phyloP scores from a whole-genome alignment of 208 protist species.

The Novymonas esmeraldas region DNA sequence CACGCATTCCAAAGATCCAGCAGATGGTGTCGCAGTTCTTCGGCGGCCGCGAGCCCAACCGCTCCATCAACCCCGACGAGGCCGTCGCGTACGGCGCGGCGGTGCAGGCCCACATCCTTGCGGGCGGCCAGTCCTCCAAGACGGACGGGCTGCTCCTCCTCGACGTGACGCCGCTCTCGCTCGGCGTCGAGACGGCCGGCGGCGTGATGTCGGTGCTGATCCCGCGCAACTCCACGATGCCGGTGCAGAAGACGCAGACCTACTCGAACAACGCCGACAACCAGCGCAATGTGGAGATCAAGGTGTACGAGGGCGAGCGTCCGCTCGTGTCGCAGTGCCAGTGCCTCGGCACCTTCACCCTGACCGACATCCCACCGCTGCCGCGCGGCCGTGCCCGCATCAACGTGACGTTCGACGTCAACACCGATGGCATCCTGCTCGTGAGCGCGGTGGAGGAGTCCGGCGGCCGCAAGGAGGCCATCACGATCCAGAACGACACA shows the following conservation, averaged over 20 bases:
- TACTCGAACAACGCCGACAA: constrained; percentile 90
- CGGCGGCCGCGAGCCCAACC: constrained; percentile 93
- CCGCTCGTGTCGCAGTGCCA: constrained; percentile 93
- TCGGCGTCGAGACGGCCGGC: constrained; percentile 93
- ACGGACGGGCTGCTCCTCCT: constrained; percentile 82
- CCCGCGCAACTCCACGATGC: constrained; percentile 84
- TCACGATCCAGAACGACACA: constrained; percentile 97
- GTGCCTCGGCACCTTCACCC: constrained; percentile 94
- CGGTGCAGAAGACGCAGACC: constrained; percentile 85
- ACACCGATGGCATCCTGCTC: constrained; percentile 98
- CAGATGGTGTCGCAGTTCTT: constrained; percentile 96
- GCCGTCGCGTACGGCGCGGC: constrained; percentile 95
- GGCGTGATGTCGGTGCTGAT: constrained; percentile 96
- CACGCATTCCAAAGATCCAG: constrained; percentile 99
- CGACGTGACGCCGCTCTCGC: constrained; percentile 94
- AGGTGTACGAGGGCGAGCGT: constrained; percentile 96
- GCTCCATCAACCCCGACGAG: constrained; percentile 94
- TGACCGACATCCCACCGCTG: constrained; percentile 83
- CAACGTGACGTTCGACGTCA: constrained; percentile 99
- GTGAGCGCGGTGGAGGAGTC: constrained; percentile 95
- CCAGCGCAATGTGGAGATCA: constrained; percentile 90
- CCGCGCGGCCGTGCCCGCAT: constrained; percentile 96
- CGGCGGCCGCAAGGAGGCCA: constrained; percentile 86
- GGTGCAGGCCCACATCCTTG: constrained; percentile 97
- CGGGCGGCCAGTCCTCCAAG: constrained; percentile 66